These are phyloP conservation scores for Colletotrichum tamarilloi DNA, from an alignment of 2,329 filamentous ascomycete genomes.

Conservation along the genomic window DNA sequence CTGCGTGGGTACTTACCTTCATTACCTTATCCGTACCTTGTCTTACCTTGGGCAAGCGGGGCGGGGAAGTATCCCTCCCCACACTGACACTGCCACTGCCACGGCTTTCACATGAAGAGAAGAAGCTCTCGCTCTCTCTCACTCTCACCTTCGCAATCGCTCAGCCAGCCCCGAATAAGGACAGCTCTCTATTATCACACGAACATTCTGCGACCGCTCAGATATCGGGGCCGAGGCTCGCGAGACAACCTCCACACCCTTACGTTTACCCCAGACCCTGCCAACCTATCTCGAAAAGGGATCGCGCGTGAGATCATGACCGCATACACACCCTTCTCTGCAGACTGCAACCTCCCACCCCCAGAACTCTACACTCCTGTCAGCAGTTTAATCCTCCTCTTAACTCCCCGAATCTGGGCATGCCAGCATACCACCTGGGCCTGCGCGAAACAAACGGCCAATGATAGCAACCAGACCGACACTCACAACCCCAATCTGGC, in stretches of 20 bases:
- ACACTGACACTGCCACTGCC: not conserved
- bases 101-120: conserved; percentile 2
- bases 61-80: not conserved
- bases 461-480: not conserved
- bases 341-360: not conserved
- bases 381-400: not conserved
- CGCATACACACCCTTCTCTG: not conserved
- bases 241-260: not conserved
- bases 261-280: not conserved
- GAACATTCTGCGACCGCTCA: not conserved
- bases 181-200: not conserved
- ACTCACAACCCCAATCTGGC: not conserved
- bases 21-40: no score
- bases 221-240: not conserved
- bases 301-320: not conserved
- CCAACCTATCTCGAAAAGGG: not conserved
- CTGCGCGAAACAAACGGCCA: not conserved
- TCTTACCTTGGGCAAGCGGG: not conserved
- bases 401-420: not conserved
- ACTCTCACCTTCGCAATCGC: not conserved
- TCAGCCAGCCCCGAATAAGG: not conserved
- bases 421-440: not conserved
- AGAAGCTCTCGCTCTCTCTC: not conserved
- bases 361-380: not conserved
- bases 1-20: no score